Evolutionary conservation across 2,329 filamentous ascomycete species (phyloP).

Genomic region (Colletotrichum sp.): DNA sequence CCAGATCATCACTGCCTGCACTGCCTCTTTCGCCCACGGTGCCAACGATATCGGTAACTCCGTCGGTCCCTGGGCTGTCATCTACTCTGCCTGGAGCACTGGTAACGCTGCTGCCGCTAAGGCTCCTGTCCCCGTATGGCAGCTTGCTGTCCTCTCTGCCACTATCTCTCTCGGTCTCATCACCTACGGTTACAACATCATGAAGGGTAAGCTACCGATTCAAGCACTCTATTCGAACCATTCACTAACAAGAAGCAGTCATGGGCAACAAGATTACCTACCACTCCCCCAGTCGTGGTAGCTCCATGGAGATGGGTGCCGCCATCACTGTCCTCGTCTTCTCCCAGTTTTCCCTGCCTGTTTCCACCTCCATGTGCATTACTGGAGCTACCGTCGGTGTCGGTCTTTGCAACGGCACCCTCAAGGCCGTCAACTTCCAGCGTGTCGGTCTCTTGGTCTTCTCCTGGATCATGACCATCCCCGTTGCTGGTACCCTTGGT

Average conservation of each 20-base stretch:
- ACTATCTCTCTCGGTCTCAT: slow-evolving; percentile 71
- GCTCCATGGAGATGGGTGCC: slow-evolving; percentile 81
- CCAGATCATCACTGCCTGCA: slow-evolving; percentile 72
- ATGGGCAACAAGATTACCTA: slow-evolving; percentile 85
- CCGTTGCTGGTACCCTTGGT: slow-evolving; percentile 46
- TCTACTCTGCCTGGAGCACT: slow-evolving; percentile 71
- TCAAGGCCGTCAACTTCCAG: slow-evolving; percentile 78
- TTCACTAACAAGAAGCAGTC: slow-evolving; percentile 48
- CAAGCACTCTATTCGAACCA: background rate
- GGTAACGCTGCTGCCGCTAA: slow-evolving; percentile 66
- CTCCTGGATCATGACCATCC: slow-evolving; percentile 65
- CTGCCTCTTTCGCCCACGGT: slow-evolving; percentile 77
- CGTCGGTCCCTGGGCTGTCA: slow-evolving; percentile 72
- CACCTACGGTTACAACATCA: slow-evolving; percentile 85
- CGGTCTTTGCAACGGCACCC: slow-evolving; percentile 75
- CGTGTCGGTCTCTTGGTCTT: slow-evolving; percentile 71
- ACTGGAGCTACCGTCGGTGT: slow-evolving; percentile 81
- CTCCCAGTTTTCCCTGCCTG: slow-evolving; percentile 76
- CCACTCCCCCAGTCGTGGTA: slow-evolving; percentile 62
- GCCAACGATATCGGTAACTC: slow-evolving; percentile 80
- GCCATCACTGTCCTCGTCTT: slow-evolving; percentile 79
- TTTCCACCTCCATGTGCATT: slow-evolving; percentile 82
- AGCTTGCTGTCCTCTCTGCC: slow-evolving; percentile 71
- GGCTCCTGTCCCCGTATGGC: slow-evolving; percentile 74
- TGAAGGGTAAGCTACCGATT: slow-evolving; percentile 65